phyloP scores from a whole-genome alignment of 164 flowering plant species.

The Vitis labrusca region DNA sequence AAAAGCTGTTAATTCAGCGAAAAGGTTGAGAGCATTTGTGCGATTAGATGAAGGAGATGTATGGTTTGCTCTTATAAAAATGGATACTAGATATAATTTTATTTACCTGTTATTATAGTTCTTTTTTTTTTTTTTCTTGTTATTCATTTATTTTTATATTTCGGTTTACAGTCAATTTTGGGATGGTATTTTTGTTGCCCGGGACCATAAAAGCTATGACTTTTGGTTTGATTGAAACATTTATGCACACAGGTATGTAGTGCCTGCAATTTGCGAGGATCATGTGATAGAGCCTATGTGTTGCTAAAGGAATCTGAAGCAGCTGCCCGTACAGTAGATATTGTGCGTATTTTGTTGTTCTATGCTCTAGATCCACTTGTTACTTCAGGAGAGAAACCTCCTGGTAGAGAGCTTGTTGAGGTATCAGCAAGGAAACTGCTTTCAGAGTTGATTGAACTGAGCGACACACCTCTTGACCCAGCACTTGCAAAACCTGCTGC shows the following conservation, averaged over 20 bases:
- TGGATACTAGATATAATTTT: no score
- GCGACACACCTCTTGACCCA: conserved; percentile 58
- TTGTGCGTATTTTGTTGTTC: conserved; percentile 67
- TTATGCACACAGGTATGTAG: conserved; percentile 69
- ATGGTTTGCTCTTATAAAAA: conserved; percentile 22
- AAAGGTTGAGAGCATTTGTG: conserved; percentile 70
- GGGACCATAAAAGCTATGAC: background rate
- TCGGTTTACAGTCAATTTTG: background rate
- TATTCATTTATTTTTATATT: background rate
- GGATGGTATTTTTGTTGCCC: conserved; percentile 1
- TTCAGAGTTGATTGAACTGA: conserved; percentile 60
- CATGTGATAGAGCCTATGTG: conserved; percentile 93
- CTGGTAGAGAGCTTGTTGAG: conserved; percentile 56
- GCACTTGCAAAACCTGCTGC: conserved; percentile 44
- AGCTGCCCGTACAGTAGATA: conserved; percentile 78
- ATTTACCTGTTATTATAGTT: background rate
- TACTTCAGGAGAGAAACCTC: conserved; percentile 47
- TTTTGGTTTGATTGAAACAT: background rate
- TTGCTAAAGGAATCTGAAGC: conserved; percentile 63
- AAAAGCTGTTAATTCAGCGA: conserved; percentile 84
- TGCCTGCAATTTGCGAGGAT: conserved; percentile 70
- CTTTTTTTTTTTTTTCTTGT: background rate
- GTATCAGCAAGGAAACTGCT: conserved; percentile 66
- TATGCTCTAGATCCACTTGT: conserved; percentile 75
- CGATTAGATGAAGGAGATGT: conserved; percentile 87